phyloP scores from a whole-genome alignment of 2,329 filamentous ascomycete species.

The Periglandula ipomoeae region DNA sequence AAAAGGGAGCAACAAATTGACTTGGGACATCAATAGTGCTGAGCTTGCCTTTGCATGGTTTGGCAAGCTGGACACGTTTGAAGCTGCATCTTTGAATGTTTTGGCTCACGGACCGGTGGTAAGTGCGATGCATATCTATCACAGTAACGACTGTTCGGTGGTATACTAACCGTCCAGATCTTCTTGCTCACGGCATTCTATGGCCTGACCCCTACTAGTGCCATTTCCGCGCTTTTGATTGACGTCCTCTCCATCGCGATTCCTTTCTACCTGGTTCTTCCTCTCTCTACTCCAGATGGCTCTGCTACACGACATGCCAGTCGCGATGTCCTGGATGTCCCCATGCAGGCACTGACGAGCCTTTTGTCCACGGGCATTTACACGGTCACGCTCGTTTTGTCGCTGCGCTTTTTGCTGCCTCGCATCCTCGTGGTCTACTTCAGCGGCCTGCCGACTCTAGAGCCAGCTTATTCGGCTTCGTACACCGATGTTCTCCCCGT shows the following conservation, averaged over 20 bases:
- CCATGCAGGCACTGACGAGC: constrained; percentile 55
- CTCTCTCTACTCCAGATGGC: constrained; percentile 54
- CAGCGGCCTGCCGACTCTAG: constrained; percentile 58
- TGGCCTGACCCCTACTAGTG: constrained; percentile 51
- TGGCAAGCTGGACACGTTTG: constrained; percentile 63
- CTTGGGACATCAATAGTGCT: too few relatives aligned
- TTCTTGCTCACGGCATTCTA: constrained; percentile 76
- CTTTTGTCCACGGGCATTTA: constrained; percentile 66
- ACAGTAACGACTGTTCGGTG: not conserved
- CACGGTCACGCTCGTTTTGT: constrained; percentile 59
- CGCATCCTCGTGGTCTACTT: constrained; percentile 68
- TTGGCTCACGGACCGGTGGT: constrained; percentile 68
- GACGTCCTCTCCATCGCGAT: constrained; percentile 60
- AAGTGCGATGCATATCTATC: too few relatives aligned
- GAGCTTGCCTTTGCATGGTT: constrained; percentile 68
- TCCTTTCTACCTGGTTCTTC: constrained; percentile 68
- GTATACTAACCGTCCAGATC: constrained; percentile 29
- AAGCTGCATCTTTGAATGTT: constrained; percentile 55
- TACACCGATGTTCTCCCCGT: constrained; percentile 53
- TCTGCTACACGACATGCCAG: constrained; percentile 46
- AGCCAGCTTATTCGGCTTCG: constrained; percentile 55
- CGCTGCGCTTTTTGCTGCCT: constrained; percentile 63
- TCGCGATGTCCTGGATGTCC: constrained; percentile 55
- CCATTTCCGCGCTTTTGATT: constrained; percentile 53
- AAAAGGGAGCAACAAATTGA: too few relatives aligned